Conservation (phyloP, 192 early-diverging fungal species). For the Entrophospora sp. region DNA sequence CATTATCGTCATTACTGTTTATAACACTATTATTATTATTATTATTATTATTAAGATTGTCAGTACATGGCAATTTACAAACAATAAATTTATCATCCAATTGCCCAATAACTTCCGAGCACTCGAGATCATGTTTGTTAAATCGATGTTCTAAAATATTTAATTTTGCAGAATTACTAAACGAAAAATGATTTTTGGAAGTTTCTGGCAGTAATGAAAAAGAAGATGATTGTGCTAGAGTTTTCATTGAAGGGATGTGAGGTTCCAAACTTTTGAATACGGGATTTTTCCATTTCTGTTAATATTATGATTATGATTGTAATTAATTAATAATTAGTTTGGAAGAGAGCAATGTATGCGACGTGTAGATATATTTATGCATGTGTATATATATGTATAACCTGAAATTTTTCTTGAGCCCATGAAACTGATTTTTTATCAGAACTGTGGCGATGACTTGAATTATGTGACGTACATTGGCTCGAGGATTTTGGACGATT, state of each 20-base stretch:
- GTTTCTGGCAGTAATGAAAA: too few relatives aligned
- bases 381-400: too few relatives aligned
- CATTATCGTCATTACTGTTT: too few relatives aligned
- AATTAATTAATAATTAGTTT: too few relatives aligned
- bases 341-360: too few relatives aligned
- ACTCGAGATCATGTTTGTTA: constrained; percentile 30
- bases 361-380: too few relatives aligned
- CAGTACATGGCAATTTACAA: constrained; percentile 18
- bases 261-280: constrained; percentile 22
- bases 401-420: constrained; percentile 29
- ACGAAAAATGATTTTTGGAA: too few relatives aligned
- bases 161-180: background rate
- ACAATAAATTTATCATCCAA: constrained; percentile 61
- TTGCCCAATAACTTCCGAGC: constrained; percentile 45
- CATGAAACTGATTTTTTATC: constrained; percentile 24
- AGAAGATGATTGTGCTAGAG: background rate
- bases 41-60: background rate
- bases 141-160: constrained; percentile 26
- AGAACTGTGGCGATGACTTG: too few relatives aligned
- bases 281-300: constrained; percentile 22
- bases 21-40: too few relatives aligned
- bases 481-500: too few relatives aligned
- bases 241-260: constrained; percentile 14
- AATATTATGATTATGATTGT: too few relatives aligned
- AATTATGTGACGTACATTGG: too few relatives aligned